phyloP scores from a whole-genome alignment of 805 yeast species.

The Ogataea dorogensis region DNA sequence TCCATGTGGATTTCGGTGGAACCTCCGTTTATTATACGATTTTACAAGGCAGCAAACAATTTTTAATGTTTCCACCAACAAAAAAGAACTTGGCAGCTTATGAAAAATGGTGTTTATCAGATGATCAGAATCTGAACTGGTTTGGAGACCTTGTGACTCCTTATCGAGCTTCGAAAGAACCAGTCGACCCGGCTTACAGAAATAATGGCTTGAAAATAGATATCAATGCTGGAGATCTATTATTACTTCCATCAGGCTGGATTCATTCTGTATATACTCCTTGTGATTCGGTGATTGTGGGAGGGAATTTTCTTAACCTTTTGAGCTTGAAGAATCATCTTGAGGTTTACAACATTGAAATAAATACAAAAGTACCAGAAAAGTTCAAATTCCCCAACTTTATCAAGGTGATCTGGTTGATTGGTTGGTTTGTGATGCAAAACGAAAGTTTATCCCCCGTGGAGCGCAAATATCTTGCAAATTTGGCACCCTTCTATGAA shows the following conservation, averaged over 20 bases:
- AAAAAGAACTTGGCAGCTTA: slow-evolving; percentile 57
- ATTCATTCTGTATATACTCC: slow-evolving; percentile 89
- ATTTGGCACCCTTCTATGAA: slow-evolving; percentile 26
- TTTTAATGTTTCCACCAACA: slow-evolving; percentile 80
- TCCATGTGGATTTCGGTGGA: slow-evolving; percentile 91
- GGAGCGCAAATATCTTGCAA: slow-evolving; percentile 23
- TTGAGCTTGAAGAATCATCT: slow-evolving; percentile 63
- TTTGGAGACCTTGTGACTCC: slow-evolving; percentile 50
- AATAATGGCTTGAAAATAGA: slow-evolving; percentile 36
- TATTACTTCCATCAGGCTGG: slow-evolving; percentile 90
- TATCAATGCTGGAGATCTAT: slow-evolving; percentile 60
- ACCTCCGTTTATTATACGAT: slow-evolving; percentile 88
- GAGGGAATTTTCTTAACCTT: slow-evolving; percentile 81
- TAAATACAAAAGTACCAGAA: slow-evolving; percentile 66
- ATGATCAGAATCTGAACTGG: slow-evolving; percentile 62
- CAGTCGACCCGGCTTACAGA: slow-evolving; percentile 30
- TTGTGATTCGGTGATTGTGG: slow-evolving; percentile 73
- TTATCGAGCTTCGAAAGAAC: slow-evolving; percentile 6
- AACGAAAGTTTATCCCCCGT: slow-evolving; percentile 3
- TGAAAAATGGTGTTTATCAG: slow-evolving; percentile 67
- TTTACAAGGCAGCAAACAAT: slow-evolving; percentile 69
- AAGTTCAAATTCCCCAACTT: slow-evolving; percentile 80
- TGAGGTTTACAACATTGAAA: slow-evolving; percentile 60
- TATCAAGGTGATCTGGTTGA: slow-evolving; percentile 65
- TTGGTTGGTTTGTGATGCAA: slow-evolving; percentile 44